Conservation (phyloP, 768 basidiomycete genomes). For the Tulasnella calospora region DNA sequence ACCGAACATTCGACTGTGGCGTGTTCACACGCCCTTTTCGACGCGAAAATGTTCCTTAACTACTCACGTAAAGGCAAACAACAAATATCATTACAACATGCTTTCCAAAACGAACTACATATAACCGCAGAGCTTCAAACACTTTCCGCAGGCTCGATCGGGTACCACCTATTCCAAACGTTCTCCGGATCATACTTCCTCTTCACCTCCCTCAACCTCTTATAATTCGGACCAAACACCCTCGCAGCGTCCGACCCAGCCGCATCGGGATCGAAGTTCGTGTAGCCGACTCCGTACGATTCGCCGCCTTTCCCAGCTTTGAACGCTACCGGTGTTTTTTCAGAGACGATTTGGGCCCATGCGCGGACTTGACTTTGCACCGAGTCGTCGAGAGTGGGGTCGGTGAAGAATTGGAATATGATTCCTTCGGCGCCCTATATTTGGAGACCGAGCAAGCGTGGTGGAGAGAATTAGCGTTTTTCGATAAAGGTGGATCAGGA, state of each 20-base stretch:
- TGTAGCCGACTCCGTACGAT: not conserved
- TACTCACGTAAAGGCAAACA: not conserved
- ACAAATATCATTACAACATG: not conserved
- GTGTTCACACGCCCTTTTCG: too few relatives aligned
- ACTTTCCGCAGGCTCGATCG: conserved; percentile 23
- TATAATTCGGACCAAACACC: conserved; percentile 23
- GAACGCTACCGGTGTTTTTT: not conserved
- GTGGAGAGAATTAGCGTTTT: not conserved
- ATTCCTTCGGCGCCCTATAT: not conserved
- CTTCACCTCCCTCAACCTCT: conserved; percentile 20
- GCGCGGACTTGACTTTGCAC: not conserved
- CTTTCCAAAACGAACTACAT: not conserved
- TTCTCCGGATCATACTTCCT: conserved; percentile 26
- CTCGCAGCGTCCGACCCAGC: not conserved
- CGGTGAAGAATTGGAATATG: not conserved
- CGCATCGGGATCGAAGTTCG: not conserved
- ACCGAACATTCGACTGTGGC: not conserved
- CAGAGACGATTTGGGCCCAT: not conserved
- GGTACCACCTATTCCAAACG: conserved; percentile 29
- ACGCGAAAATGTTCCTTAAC: too few relatives aligned
- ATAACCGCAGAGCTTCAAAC: not conserved
- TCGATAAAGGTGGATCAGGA: not conserved
- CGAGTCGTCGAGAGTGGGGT: not conserved
- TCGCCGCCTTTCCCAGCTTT: not conserved
- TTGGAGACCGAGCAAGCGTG: too few relatives aligned